A percentile compares a stretch with the other conserved stretches of the same genome.
phyloP scores from a whole-genome alignment of 2,329 filamentous ascomycete species.

The Elsinoe fawcettii region DNA sequence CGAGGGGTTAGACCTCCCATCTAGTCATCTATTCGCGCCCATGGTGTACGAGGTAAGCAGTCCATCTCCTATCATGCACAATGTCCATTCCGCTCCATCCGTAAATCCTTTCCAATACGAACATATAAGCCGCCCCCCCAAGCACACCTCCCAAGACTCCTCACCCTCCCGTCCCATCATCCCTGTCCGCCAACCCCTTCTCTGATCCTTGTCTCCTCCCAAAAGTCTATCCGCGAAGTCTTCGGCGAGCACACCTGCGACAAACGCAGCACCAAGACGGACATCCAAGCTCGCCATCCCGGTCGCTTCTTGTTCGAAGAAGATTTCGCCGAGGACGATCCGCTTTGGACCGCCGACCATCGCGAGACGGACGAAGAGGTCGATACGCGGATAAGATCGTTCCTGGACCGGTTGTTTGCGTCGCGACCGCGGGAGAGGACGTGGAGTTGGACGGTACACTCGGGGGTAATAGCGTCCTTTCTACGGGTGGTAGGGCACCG shows the following conservation, averaged over 20 bases:
- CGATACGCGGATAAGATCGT: conserved; percentile 21
- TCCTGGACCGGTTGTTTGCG: conserved; percentile 49
- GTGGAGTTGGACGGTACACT: conserved; percentile 52
- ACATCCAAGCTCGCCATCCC: conserved; percentile 13
- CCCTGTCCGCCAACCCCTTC: neutral
- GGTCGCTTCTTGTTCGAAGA: conserved; percentile 43
- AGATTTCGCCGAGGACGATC: conserved; percentile 54
- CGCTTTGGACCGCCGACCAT: conserved; percentile 37
- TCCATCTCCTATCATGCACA: neutral
- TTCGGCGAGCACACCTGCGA: conserved; percentile 64
- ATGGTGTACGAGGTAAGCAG: conserved; percentile 51
- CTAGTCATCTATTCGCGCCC: conserved; percentile 46
- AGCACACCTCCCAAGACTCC: neutral
- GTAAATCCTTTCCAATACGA: neutral
- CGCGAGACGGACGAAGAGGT: conserved; percentile 47
- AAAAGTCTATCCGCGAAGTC: conserved; percentile 51
- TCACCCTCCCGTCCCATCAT: neutral
- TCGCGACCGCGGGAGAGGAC: conserved; percentile 38
- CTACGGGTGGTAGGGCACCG: conserved; percentile 41
- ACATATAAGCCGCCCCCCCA: neutral
- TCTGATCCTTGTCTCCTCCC: neutral
- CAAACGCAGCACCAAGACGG: conserved; percentile 43
- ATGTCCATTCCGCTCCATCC: neutral
- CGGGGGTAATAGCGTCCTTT: conserved; percentile 50
- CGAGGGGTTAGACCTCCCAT: conserved; percentile 44